These are phyloP conservation scores for Pezicula rhizophila DNA, from an alignment of 2,329 filamentous ascomycete genomes.

Conservation along the genomic window DNA sequence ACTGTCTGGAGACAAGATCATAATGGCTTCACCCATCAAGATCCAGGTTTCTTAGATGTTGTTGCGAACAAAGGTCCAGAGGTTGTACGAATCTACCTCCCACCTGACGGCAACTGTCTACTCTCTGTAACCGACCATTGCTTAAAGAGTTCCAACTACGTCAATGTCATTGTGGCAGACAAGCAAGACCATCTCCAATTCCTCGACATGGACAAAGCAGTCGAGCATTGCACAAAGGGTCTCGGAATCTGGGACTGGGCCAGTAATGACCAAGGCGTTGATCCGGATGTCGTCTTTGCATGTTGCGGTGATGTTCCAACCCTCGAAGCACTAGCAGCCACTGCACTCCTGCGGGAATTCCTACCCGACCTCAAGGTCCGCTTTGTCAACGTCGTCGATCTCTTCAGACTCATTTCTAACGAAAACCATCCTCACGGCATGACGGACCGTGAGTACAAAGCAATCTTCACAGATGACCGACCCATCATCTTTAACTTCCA, in stretches of 20 bases:
- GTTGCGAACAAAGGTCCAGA: slow-evolving; percentile 76
- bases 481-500: slow-evolving; percentile 83
- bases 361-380: slow-evolving; percentile 70
- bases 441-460: slow-evolving; percentile 56
- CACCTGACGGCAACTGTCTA: slow-evolving; percentile 73
- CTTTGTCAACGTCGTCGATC: slow-evolving; percentile 73
- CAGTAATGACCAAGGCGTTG: slow-evolving; percentile 59
- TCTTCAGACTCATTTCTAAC: slow-evolving; percentile 72
- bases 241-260: slow-evolving; percentile 75
- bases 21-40: slow-evolving; percentile 79
- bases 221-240: slow-evolving; percentile 73
- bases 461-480: slow-evolving; percentile 66
- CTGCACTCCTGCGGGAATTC: slow-evolving; percentile 64
- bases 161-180: slow-evolving; percentile 75
- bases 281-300: slow-evolving; percentile 73
- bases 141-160: slow-evolving; percentile 67
- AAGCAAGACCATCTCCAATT: slow-evolving; percentile 76
- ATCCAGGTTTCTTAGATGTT: slow-evolving; percentile 74
- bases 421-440: slow-evolving; percentile 69
- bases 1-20: slow-evolving; percentile 80
- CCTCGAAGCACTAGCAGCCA: slow-evolving; percentile 68
- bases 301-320: slow-evolving; percentile 71
- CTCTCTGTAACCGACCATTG: slow-evolving; percentile 74
- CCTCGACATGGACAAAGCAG: slow-evolving; percentile 65
- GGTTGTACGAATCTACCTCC: slow-evolving; percentile 74